Conservation (phyloP, 345 rosid genomes). For the Heritiera fomes region DNA sequence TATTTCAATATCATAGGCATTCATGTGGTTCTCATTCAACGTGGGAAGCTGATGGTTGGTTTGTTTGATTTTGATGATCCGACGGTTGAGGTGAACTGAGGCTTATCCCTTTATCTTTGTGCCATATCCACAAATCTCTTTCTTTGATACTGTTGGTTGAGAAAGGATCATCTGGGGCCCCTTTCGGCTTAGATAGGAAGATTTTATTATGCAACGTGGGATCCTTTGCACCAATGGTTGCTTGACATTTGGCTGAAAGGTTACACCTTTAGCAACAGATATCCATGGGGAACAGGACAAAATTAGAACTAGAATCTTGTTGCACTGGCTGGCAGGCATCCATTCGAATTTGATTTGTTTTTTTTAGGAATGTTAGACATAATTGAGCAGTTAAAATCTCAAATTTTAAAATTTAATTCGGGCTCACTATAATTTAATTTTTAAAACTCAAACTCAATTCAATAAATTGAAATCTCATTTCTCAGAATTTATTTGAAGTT, state of each 20-base stretch:
- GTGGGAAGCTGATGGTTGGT: conserved; percentile 23
- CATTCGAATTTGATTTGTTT: no score
- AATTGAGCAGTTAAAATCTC: no score
- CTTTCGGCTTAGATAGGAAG: conserved; percentile 24
- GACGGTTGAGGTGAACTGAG: conserved; percentile 31
- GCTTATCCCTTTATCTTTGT: conserved; percentile 50
- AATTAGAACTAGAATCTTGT: not conserved
- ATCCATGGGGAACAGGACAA: not conserved
- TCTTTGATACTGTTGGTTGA: conserved; percentile 49
- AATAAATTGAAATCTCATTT: no score
- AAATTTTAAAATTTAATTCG: no score
- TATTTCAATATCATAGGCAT: conserved; percentile 17
- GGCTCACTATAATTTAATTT: no score
- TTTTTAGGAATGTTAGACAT: no score
- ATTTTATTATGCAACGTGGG: conserved; percentile 1
- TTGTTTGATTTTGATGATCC: conserved; percentile 28
- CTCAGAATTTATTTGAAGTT: no score
- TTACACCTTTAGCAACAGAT: conserved; percentile 14
- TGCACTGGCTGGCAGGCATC: no score
- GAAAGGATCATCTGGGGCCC: conserved; percentile 51
- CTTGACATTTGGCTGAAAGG: conserved; percentile 7
- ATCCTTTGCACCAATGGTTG: not conserved
- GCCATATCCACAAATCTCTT: conserved; percentile 56
- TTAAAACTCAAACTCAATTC: no score
- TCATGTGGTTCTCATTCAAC: conserved; percentile 41